phyloP scores from a whole-genome alignment of 2,329 filamentous ascomycete species.

The Penicillium thymicola region DNA sequence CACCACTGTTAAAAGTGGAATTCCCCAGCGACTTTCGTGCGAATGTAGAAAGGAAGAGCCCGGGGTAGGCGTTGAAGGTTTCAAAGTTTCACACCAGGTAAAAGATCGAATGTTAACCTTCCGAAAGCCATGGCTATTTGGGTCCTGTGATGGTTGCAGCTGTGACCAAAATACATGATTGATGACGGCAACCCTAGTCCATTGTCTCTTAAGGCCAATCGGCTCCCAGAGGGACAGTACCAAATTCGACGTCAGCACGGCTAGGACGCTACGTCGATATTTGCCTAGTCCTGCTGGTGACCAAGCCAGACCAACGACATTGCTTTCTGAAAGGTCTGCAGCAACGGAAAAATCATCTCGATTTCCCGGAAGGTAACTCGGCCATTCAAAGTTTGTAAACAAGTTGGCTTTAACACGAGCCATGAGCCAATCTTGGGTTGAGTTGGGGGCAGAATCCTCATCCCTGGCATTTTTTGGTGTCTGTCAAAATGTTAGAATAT shows the following conservation, averaged over 20 bases:
- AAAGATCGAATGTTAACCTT: conserved; percentile 41
- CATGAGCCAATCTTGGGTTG: conserved; percentile 32
- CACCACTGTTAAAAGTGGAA: conserved; percentile 34
- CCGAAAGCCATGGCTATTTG: conserved; percentile 22
- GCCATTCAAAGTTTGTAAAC: conserved; percentile 53
- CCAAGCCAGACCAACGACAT: conserved; percentile 53
- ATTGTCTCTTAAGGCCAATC: conserved; percentile 46
- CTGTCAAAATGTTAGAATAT: conserved; percentile 4
- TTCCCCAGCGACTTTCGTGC: conserved; percentile 34
- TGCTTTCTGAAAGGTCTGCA: conserved; percentile 56
- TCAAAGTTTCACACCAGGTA: conserved; percentile 39
- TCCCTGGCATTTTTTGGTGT: conserved; percentile 16
- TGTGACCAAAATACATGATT: conserved; percentile 48
- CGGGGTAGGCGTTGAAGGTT: conserved; percentile 11
- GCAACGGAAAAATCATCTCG: conserved; percentile 53
- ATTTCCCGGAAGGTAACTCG: conserved; percentile 45
- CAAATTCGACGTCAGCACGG: conserved; percentile 56
- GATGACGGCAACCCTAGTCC: conserved; percentile 53
- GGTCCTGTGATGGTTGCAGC: conserved; percentile 29
- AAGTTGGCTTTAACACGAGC: conserved; percentile 48
- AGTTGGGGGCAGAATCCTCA: conserved; percentile 10
- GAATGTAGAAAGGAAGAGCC: conserved; percentile 6
- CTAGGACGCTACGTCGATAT: conserved; percentile 53
- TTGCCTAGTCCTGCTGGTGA: conserved; percentile 55
- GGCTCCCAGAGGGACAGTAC: conserved; percentile 56